These are phyloP conservation scores for Fraxinus baroniana DNA, from an alignment of 305 asterid species.

Conservation along the genomic window DNA sequence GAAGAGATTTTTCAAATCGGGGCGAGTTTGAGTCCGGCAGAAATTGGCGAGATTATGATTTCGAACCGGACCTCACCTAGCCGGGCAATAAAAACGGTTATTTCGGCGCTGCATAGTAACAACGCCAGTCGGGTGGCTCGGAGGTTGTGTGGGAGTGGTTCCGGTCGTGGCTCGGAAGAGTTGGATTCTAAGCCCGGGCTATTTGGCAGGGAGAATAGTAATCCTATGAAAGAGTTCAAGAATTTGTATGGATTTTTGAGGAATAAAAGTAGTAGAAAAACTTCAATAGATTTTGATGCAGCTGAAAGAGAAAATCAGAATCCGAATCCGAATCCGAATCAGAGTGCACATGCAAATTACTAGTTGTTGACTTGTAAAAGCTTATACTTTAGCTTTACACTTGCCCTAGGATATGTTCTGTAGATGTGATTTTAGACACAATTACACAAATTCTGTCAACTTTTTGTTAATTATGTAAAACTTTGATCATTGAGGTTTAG, in stretches of 20 bases:
- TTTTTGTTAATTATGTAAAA: neutral
- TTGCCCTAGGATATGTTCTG: neutral
- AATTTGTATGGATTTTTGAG: slow-evolving; percentile 69
- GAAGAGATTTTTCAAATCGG: slow-evolving; percentile 81
- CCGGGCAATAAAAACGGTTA: slow-evolving; percentile 74
- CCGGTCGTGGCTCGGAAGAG: neutral
- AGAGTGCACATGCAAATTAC: neutral
- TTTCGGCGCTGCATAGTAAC: slow-evolving; percentile 66
- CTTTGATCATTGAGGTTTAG: neutral
- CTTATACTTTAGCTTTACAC: neutral
- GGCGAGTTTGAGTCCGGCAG: slow-evolving; percentile 77
- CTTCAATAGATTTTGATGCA: slow-evolving; percentile 33
- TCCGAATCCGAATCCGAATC: neutral
- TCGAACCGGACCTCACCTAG: slow-evolving; percentile 84
- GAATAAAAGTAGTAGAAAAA: slow-evolving; percentile 52
- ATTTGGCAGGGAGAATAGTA: slow-evolving; percentile 31
- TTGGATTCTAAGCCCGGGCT: slow-evolving; percentile 30
- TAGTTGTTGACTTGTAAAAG: neutral
- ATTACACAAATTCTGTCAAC: neutral
- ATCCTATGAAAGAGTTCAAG: slow-evolving; percentile 61
- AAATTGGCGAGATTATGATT: slow-evolving; percentile 81
- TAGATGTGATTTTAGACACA: neutral
- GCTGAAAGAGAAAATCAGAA: slow-evolving; percentile 41
- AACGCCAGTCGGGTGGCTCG: slow-evolving; percentile 44
- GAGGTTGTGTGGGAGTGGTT: slow-evolving; percentile 34